Base-by-base conservation (phyloP, 2,329 filamentous ascomycete species). In the Coniochaeta ligniaria region DNA sequence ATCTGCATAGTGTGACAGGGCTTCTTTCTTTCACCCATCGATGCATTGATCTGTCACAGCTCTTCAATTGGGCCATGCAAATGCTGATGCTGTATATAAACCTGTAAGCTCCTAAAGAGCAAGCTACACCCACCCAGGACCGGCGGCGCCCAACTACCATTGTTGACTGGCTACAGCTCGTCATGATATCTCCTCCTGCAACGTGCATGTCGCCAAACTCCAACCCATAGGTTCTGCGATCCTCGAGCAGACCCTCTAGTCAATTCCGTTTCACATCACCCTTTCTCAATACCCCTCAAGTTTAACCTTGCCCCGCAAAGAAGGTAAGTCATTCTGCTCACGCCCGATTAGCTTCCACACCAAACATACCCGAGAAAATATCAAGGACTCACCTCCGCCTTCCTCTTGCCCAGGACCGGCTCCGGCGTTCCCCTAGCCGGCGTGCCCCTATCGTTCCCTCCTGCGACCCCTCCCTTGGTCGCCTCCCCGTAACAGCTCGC, bases 401-500 rank as follows among this genome's bases (percentile, higher is more conserved):
- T 93, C 63, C 90, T 79, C 75, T 92, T 92, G 57, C 88, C 88
- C 65, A 90, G 71, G 31, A 90, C 78, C 31, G 83, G 84, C 69
- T 89, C 87, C 1, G 86, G 86, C 6, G 85, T 88, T 64, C 70
- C 70, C 80, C 67, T 59, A 33, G 54, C 36, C n/a, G 54, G 57
- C 54, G 54, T 38, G 26, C 4, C 11, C 54, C 54, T 36, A 2
- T 17, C 47, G 28, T 20, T 47, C 8, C 81, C 24, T 8, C 47
- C 35, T 36, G 7, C 7, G 7, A 5, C 35, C 12, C 7, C 47
- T 65, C 89, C 87, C 69, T 86, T 88, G 38, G 84, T 89, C 35
- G 91, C 89, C 75, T 97, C 94, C 20, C 86, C 84, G 72, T 94
- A 91, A 72, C 95, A 99, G 60, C 87, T 96, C 12, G 89, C 92